Evolutionary conservation across 306 rosid species (phyloP).

Genomic region (Ochetophila trinervis): DNA sequence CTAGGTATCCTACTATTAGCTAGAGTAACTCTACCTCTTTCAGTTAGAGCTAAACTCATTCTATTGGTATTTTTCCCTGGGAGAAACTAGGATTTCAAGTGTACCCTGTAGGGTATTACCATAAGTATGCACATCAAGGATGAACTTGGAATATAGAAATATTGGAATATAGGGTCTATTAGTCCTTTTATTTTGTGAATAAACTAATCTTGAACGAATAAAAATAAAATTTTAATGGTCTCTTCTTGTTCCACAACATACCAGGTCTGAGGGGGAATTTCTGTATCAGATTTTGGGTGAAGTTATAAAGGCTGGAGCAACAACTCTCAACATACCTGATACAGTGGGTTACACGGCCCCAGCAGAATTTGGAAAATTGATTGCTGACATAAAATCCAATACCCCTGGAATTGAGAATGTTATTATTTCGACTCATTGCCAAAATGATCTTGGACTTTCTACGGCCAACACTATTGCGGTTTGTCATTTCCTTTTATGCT

Average conservation of each 20-base stretch:
- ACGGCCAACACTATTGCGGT: slow-evolving; percentile 91
- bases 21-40: too few relatives aligned
- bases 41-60: too few relatives aligned
- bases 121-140: too few relatives aligned
- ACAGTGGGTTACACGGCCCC: slow-evolving; percentile 85
- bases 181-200: too few relatives aligned
- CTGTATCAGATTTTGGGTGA: slow-evolving; percentile 85
- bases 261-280: slow-evolving; percentile 86
- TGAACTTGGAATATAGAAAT: too few relatives aligned
- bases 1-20: too few relatives aligned
- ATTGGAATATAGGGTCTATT: too few relatives aligned
- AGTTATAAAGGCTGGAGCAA: slow-evolving; percentile 93
- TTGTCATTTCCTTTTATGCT: slow-evolving; percentile 14
- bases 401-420: slow-evolving; percentile 86
- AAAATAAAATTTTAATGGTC: neutral
- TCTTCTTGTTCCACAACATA: slow-evolving; percentile 12
- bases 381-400: slow-evolving; percentile 85
- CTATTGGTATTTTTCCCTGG: too few relatives aligned
- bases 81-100: too few relatives aligned
- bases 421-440: slow-evolving; percentile 94
- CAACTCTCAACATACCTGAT: slow-evolving; percentile 94
- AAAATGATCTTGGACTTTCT: slow-evolving; percentile 94
- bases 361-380: slow-evolving; percentile 62
- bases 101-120: too few relatives aligned
- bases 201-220: neutral